These are phyloP conservation scores for Pichia manshurica DNA, from an alignment of 805 yeast species.

Conservation along the genomic window DNA sequence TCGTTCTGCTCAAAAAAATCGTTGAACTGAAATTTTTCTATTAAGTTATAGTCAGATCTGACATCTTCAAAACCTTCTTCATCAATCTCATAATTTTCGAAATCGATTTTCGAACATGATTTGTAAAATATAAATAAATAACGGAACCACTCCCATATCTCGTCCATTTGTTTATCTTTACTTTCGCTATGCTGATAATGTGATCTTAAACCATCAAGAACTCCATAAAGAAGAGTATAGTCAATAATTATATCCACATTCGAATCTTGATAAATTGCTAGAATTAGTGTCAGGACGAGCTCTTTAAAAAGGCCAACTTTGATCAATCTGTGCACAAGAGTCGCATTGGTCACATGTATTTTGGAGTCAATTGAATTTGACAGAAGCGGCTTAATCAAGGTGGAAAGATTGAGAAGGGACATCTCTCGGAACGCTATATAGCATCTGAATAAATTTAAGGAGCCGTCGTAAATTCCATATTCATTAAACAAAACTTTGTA, in stretches of 20 bases:
- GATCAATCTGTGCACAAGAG: constrained; percentile 18
- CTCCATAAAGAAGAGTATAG: constrained; percentile 22
- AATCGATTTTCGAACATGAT: constrained; percentile 45
- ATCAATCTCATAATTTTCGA: constrained; percentile 40
- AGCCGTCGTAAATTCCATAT: constrained; percentile 26
- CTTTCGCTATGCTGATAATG: constrained; percentile 11
- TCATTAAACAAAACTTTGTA: constrained; percentile 23
- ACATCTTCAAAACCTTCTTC: constrained; percentile 41
- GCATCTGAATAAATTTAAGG: constrained; percentile 19
- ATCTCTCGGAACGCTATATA: constrained; percentile 26
- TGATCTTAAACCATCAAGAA: constrained; percentile 23
- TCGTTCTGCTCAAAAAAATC: constrained; percentile 24
- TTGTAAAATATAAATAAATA: constrained; percentile 35
- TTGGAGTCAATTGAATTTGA: neutral
- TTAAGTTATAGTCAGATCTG: constrained; percentile 26
- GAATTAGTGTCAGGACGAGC: constrained; percentile 21
- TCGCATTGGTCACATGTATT: constrained; percentile 12
- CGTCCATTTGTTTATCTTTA: constrained; percentile 19
- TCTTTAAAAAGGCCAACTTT: constrained; percentile 24
- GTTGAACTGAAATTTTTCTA: constrained; percentile 21
- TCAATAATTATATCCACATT: constrained; percentile 25
- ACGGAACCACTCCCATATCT: constrained; percentile 29
- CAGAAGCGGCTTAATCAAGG: constrained; percentile 19
- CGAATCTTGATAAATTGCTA: constrained; percentile 29
- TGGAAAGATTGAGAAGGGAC: constrained; percentile 18